These are phyloP conservation scores for Rhynchospora tenuis DNA, from an alignment of 176 grass and related monocot species.

Conservation along the genomic window DNA sequence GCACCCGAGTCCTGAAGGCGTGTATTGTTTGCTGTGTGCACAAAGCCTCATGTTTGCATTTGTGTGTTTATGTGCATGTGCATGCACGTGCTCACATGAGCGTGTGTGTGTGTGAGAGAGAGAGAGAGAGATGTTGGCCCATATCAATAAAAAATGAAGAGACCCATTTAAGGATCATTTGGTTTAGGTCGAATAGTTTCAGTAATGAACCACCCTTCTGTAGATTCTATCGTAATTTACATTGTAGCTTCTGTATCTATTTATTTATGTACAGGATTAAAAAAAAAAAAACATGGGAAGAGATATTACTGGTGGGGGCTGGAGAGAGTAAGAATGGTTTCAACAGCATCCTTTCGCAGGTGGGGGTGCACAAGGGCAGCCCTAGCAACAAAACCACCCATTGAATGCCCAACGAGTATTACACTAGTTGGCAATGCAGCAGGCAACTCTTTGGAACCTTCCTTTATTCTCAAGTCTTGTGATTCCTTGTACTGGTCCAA, in stretches of 20 bases:
- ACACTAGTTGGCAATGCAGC: slow-evolving; percentile 62
- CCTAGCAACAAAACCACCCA: slow-evolving; percentile 99
- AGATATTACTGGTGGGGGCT: slow-evolving; percentile 83
- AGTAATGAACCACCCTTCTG: background rate
- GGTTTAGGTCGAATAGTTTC: background rate
- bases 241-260: background rate
- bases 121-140: background rate
- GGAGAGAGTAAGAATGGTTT: slow-evolving; percentile 95
- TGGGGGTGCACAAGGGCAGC: slow-evolving; percentile 71
- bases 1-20: background rate
- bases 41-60: background rate
- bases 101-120: background rate
- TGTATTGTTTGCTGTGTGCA: no score
- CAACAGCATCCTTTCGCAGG: slow-evolving; percentile 64
- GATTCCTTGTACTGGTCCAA: slow-evolving; percentile 94
- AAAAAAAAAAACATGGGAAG: background rate
- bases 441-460: slow-evolving; percentile 40
- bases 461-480: slow-evolving; percentile 48
- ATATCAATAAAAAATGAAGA: background rate
- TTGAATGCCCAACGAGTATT: slow-evolving; percentile 94
- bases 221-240: background rate
- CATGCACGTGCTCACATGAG: background rate
- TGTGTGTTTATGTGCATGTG: background rate
- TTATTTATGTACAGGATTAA: background rate
- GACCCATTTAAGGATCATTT: background rate